These are phyloP conservation scores for Barnettozyma sucrosica DNA, from an alignment of 805 yeast genomes.

Conservation along the genomic window DNA sequence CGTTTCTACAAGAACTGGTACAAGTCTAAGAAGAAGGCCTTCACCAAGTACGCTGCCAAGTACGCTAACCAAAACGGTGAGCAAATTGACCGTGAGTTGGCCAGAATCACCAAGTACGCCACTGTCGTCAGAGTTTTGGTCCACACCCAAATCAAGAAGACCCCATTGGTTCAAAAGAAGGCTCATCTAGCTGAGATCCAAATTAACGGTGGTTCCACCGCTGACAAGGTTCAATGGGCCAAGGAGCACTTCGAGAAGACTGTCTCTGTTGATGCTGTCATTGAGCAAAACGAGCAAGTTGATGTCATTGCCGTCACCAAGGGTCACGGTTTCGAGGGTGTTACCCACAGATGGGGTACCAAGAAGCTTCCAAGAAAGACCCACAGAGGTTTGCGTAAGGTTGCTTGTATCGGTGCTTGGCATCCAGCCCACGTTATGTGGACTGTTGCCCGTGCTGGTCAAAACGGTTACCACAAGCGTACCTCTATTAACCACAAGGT, in stretches of 20 bases:
- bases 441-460: conserved; percentile 99
- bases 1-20: conserved; percentile 99
- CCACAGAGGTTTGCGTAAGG: conserved; percentile 99
- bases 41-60: conserved; percentile 99
- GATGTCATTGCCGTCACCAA: conserved; percentile 99
- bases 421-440: conserved; percentile 99
- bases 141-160: conserved; percentile 99
- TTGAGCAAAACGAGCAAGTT: conserved; percentile 98
- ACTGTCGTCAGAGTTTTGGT: conserved; percentile 97
- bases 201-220: conserved; percentile 97
- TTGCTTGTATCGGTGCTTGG: conserved; percentile 99
- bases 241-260: conserved; percentile 99
- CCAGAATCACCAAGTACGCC: conserved; percentile 98
- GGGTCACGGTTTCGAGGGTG: conserved; percentile 99
- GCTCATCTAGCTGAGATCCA: conserved; percentile 99
- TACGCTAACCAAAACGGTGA: conserved; percentile 87
- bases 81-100: conserved; percentile 90
- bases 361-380: conserved; percentile 99
- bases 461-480: conserved; percentile 99
- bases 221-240: conserved; percentile 99
- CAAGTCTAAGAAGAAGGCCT: conserved; percentile 99
- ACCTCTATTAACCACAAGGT: conserved; percentile 99
- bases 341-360: conserved; percentile 99
- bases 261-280: conserved; percentile 89
- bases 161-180: conserved; percentile 98